Evolutionary conservation across 768 basidiomycete species (phyloP), one percentile per base, ranked within the genome.

Genomic region (Lactarius evosmus): DNA sequence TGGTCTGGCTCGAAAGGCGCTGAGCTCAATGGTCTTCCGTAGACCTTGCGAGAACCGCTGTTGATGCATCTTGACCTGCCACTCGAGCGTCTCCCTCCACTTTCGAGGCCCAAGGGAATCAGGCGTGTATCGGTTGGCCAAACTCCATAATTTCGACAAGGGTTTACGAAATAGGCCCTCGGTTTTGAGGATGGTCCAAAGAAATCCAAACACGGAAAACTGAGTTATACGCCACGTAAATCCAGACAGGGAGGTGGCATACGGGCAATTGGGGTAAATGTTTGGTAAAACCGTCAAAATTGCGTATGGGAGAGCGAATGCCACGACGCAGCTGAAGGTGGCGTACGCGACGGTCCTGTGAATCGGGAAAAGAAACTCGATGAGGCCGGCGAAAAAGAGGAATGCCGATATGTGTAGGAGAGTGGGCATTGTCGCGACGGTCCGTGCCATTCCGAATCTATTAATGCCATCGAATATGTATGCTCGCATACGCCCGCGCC

Each of bases 281-380:
- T 3, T 19, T 11, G 61, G 50, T 9, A 30, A 30, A 16, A 51
- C 38, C 19, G 38, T 53, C 50, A 40, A 61, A n/a, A 44, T 56
- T 14, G 46, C 6, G 16, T 40, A 62, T 1, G 25, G 33, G 27
- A 55, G 19, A 25, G 56, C 17, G 12, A 63, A 38, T 4, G 50
- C 32, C 5, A 29, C 38, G 29, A 66, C 27, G 51, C 33, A 66
- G n/a, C 50, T 19, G 52, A 58, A 33, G 25, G 54, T 29, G 52
- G 40, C 58, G 51, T 58, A 53, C 0, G 65, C 65, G 34, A 66
- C 41, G 16, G 51, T 58, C 27, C 19, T 56, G 56, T 58, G 49
- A 41, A 63, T 41, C 5, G 41, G 40, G n/a, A 54, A 12, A 40
- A 66, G 62, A 44, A 66, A 66, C 41, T 66, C 62, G 29, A 63